phyloP scores from a whole-genome alignment of 2,329 filamentous ascomycete genomes.

The Aspergillus glaucus region DNA sequence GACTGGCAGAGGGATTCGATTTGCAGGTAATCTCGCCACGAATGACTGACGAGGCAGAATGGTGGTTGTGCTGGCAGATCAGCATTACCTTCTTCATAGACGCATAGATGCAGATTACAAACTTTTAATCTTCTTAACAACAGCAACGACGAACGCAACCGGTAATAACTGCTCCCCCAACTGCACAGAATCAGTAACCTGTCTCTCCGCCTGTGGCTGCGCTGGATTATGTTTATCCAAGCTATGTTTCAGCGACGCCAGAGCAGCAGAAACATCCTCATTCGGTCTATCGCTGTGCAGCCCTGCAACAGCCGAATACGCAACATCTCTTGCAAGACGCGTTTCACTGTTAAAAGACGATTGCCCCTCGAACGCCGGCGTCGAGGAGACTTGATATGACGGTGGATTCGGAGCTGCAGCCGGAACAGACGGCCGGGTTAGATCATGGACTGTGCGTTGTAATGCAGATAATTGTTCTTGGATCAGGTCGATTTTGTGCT shows the following conservation, averaged over 20 bases:
- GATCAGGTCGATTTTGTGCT: slow-evolving; percentile 11
- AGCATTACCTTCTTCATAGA: not conserved
- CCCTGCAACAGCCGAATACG: slow-evolving; percentile 13
- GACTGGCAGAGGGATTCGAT: slow-evolving; percentile 16
- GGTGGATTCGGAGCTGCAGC: slow-evolving; percentile 6
- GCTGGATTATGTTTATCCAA: slow-evolving; percentile 10
- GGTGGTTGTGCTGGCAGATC: slow-evolving; percentile 14
- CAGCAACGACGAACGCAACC: slow-evolving; percentile 13
- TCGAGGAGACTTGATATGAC: slow-evolving; percentile 7
- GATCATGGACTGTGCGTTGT: slow-evolving; percentile 12
- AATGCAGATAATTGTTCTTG: slow-evolving; percentile 15
- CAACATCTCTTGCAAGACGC: slow-evolving; percentile 18
- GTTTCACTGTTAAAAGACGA: slow-evolving; percentile 20
- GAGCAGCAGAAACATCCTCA: slow-evolving; percentile 15
- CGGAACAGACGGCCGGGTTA: slow-evolving; percentile 6
- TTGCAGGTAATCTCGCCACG: slow-evolving; percentile 16
- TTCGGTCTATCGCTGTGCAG: slow-evolving; percentile 6
- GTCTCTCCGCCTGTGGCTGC: not conserved
- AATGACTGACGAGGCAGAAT: slow-evolving; percentile 20
- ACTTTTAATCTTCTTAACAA: slow-evolving; percentile 18
- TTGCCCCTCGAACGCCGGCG: slow-evolving; percentile 18
- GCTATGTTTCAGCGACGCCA: slow-evolving; percentile 13
- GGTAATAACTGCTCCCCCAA: slow-evolving; percentile 8
- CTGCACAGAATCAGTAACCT: not conserved
- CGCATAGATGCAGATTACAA: not conserved